Evolutionary conservation across 2,329 filamentous ascomycete genomes (phyloP).

Genomic region (Cadophora sp.): DNA sequence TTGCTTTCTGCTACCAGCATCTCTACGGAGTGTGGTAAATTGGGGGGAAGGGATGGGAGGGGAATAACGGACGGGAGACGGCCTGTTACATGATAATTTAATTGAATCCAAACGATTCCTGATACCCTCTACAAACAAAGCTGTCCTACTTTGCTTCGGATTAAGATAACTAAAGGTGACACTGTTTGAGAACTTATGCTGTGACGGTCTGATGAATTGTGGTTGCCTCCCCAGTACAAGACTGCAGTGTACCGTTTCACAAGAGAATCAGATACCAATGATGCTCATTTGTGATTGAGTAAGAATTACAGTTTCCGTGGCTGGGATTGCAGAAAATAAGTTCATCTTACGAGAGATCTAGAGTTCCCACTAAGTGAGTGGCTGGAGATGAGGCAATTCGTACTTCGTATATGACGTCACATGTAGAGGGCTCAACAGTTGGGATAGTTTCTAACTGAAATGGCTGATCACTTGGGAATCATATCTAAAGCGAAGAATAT

Average conservation of each 20-base stretch:
- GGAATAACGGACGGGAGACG: constrained; percentile 17
- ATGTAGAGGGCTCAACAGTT: neutral
- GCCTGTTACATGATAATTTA: constrained; percentile 26
- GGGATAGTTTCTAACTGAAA: too few species aligned
- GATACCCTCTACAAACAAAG: constrained; percentile 20
- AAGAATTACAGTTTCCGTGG: neutral
- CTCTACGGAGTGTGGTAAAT: constrained; percentile 30
- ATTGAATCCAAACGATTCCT: constrained; percentile 25
- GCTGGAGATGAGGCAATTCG: constrained; percentile 5
- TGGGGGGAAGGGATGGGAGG: neutral
- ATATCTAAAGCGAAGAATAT: too few species aligned
- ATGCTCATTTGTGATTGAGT: neutral
- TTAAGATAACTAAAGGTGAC: neutral
- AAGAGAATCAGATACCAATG: neutral
- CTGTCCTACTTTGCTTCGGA: neutral
- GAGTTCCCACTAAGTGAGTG: neutral
- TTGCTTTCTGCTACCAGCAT: constrained; percentile 21
- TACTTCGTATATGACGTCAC: neutral
- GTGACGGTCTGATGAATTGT: neutral
- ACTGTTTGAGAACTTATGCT: neutral
- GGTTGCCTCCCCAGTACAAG: neutral
- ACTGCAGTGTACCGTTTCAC: neutral
- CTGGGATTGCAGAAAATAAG: neutral
- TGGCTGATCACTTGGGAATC: too few species aligned
- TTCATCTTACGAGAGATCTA: constrained; percentile 1